Base-by-base conservation (phyloP, 257 asterid species). In the Ocimum tenuiflorum region DNA sequence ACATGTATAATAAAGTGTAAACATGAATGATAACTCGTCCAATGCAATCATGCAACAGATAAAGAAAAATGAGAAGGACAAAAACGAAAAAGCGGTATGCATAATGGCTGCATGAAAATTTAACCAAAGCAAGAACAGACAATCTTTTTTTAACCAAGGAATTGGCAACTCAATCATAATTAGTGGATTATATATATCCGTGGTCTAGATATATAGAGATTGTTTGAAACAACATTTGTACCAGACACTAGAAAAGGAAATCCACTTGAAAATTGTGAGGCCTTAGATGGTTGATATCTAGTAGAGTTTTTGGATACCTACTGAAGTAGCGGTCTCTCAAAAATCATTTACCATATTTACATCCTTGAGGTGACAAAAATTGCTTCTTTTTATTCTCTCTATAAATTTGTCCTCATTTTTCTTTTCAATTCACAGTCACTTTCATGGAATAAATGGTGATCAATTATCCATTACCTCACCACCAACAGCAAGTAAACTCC, bases 401-500 rank as follows among this genome's bases (percentile, higher is more conserved):
- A 38, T 59, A 57, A 33, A 17, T n/a, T 31, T 47, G 41, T 46
- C 20, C 41, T 65, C 3, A 0, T 14, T 31, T 57, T 33, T 12
- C 38, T 31, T 19, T 39, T 42, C 13, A 42, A 12, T 15, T 43
- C 33, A 11, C 27, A 27, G 45, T 43, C 41, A 18, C 38, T 29
- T 31, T 33, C 9, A 36, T 42, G 36, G 43, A n/a, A 45, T 14
- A 19, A 41, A 49, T 14, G 14, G 66, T 7, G 56, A 55, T 17
- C 9, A 27, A 65, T 63, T 48, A 50, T 65, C 75, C 36, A 49
- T 77, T 87, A 92, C 99, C 99, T 94, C 94, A 58, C 96, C 91
- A 71, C 99, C 99, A 31, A 78, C 80, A 45, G 99, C 99, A 60
- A 94, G 94, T 75, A 89, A 67, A 77, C 76, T 86, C 62, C 99